Evolutionary conservation across 2,329 filamentous ascomycete species (phyloP), one percentile per base, ranked within the genome.

Genomic region (Alternaria brassicae): DNA sequence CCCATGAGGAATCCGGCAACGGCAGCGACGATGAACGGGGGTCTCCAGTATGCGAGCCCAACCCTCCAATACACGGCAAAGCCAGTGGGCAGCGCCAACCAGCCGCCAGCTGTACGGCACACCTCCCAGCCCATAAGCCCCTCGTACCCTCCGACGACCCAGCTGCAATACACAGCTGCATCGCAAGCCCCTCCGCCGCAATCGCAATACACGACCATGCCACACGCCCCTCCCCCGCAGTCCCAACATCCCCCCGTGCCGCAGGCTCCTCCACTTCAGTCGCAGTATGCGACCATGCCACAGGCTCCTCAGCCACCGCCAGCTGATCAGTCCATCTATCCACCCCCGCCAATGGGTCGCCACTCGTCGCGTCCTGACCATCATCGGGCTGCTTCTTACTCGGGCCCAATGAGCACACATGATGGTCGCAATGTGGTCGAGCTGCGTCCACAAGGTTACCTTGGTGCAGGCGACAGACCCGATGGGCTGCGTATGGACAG

Each of bases 401-500:
- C 66, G 7, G 69, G 63, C 6, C 49, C 66, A 1, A 54, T 61
- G 19, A 62, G 53, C 25, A 56, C 65, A 30, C 73, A 75, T 47
- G 69, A 72, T n/a, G 69, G 70, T 53, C 74, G 68, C 56, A 73
- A 74, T 47, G 68, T 80, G 7, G 77, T 81, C 1, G 80, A 82
- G 60, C 77, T 82, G 58, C 74, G 71, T 40, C 77, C 77, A 23
- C 76, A 77, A 54, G 68, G 71, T 53, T 62, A 72, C 27, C 73
- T 72, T 4, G 70, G 74, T 17, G 63, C 66, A 51, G 68, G 71
- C 8, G 61, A 60, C 15, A 61, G 68, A n/a, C 69, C 71, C 10
- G 73, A 77, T 21, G 79, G 78, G 2, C 68, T 82, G 34, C 77
- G 79, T 36, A 81, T 82, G 80, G 77, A 81, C 51, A 75, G 80